Evolutionary conservation across 2,329 filamentous ascomycete species (phyloP).

Genomic region (Erysiphe neolycopersici): DNA sequence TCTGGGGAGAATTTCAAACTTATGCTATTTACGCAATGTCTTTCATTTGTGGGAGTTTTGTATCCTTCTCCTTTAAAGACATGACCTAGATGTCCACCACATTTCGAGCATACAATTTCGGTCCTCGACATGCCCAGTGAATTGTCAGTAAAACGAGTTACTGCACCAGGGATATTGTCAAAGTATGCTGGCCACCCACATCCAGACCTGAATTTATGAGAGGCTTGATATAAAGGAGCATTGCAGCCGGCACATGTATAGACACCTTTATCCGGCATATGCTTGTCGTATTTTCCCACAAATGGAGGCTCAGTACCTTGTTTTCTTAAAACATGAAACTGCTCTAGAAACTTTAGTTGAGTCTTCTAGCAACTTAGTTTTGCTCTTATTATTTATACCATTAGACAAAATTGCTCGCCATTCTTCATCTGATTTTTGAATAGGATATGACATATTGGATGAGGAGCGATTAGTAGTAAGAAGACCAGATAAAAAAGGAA

Average conservation of each 20-base stretch:
- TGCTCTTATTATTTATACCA: conserved; percentile 17
- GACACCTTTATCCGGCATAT: conserved; percentile 46
- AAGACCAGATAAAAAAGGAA: conserved; percentile 53
- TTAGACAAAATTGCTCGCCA: conserved; percentile 67
- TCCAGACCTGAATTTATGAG: conserved; percentile 85
- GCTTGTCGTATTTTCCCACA: conserved; percentile 67
- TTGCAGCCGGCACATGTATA: conserved; percentile 75
- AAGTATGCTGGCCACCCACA: conserved; percentile 98
- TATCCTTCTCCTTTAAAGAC: conserved; percentile 81
- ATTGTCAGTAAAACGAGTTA: conserved; percentile 53
- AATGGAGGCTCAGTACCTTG: conserved; percentile 72
- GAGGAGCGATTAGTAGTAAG: conserved; percentile 30
- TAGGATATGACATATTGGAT: conserved; percentile 44
- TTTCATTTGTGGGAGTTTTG: conserved; percentile 68
- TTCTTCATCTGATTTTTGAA: conserved; percentile 55
- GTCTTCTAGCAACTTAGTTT: not conserved
- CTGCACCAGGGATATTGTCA: conserved; percentile 76
- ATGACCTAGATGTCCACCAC: conserved; percentile 74
- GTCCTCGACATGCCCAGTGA: conserved; percentile 61
- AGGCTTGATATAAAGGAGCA: conserved; percentile 72
- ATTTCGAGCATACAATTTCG: conserved; percentile 87
- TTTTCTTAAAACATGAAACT: conserved; percentile 79
- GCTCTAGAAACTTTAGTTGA: conserved; percentile 31
- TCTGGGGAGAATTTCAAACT: conserved; percentile 47
- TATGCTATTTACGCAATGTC: conserved; percentile 89